Evolutionary conservation across 202 grass and related monocot genomes (phyloP), one percentile per base, ranked within the genome.

Genomic region (Alloteropsis angusta): DNA sequence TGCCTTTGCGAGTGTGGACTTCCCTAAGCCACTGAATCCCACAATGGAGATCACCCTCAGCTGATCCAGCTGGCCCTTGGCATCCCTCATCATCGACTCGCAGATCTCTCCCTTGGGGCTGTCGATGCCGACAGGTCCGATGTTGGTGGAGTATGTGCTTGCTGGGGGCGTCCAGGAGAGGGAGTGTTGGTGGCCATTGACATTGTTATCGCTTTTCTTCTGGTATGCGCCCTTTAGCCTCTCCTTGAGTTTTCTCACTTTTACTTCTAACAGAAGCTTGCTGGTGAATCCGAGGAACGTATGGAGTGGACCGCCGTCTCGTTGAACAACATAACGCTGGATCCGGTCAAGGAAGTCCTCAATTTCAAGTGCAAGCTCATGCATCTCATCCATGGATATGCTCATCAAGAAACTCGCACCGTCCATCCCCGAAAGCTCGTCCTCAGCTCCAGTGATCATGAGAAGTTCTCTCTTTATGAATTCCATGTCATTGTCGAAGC

Each of bases 1-100:
- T 1, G 44, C 63, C 54, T 5, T 76, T 0, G 54, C 84, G 7
- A 86, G 71, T 0, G 78, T 86, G 18, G 84, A 76, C 36, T 86
- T 86, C 55, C 78, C 78, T 36, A 45, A 4, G 5, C 84, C 84
- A 18, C 84, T 71, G 18, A 86, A 75, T 2, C 84, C 84, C 11
- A 81, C 78, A 0, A 81, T 22, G 18, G 84, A 86, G 63, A 86
- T 61, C 22, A 86, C 78, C 45, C 84, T 86, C 71, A 44, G 55
- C 78, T 82, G 78, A 15, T 63, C 36, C 2, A 4, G 25, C 26
- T 86, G 28, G 28, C 28, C 28, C 28, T 30, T 30, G 28, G 3
- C 28, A 30, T 30, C 28, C 3, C 28, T 30, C 28, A 30, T 30
- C 28, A 30, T 30, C 28, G 2, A 30, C 28, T 30, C 28, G 28